Conservation (phyloP, 441 rosid genomes). For the Pelargonium australe region DNA sequence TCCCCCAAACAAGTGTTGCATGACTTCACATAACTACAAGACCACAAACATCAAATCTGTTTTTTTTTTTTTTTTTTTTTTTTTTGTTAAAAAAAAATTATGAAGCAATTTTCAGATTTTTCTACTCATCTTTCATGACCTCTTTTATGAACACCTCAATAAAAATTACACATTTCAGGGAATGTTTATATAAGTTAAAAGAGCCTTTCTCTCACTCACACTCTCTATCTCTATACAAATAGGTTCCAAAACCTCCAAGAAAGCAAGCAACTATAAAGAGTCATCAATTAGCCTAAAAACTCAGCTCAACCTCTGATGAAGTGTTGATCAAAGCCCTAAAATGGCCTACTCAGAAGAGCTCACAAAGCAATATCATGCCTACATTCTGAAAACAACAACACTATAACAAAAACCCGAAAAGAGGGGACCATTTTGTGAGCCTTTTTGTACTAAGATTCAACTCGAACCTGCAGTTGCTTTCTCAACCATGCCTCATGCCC, state of each 20-base stretch:
- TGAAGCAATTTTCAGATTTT: not conserved
- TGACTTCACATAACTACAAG: not conserved
- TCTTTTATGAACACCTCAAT: not conserved
- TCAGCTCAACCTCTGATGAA: not conserved
- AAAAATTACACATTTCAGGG: not conserved
- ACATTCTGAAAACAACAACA: not conserved
- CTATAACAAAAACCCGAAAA: not conserved
- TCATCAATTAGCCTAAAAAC: not conserved
- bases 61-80: too few relatives aligned
- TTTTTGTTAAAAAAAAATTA: too few relatives aligned
- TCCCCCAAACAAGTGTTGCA: too few relatives aligned
- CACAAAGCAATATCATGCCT: not conserved
- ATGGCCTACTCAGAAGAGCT: not conserved
- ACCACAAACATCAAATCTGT: not conserved
- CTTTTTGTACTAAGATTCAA: not conserved
- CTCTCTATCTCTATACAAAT: not conserved
- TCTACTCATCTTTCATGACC: not conserved
- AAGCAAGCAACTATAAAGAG: not conserved
- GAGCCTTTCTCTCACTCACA: not conserved
- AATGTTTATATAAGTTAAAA: not conserved
- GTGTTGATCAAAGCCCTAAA: not conserved
- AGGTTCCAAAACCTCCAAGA: conserved; percentile 2
- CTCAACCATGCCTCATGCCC: conserved; percentile 61
- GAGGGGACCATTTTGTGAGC: not conserved
- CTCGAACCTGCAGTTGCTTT: not conserved